Evolutionary conservation across 2,329 filamentous ascomycete genomes (phyloP).

Genomic region (Didymella glomerata): DNA sequence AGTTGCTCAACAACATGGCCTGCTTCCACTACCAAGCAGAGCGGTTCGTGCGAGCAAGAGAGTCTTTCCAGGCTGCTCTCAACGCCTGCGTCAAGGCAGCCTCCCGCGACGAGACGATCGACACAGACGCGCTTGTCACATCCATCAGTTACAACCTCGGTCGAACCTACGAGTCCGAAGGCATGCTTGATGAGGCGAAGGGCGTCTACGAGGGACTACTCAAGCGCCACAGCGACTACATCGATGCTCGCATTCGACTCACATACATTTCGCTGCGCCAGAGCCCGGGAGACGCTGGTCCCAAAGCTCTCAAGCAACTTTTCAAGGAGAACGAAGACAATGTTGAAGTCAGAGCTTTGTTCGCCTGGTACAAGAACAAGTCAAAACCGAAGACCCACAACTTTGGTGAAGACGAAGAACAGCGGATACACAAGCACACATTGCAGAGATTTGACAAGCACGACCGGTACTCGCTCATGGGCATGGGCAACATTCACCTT

Average conservation of each 20-base stretch:
- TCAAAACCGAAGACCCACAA: slow-evolving; percentile 83
- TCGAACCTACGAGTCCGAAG: slow-evolving; percentile 87
- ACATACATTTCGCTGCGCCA: slow-evolving; percentile 88
- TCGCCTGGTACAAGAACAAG: slow-evolving; percentile 94
- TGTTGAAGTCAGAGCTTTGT: slow-evolving; percentile 88
- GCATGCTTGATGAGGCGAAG: slow-evolving; percentile 81
- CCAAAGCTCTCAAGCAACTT: slow-evolving; percentile 83
- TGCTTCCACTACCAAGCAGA: slow-evolving; percentile 93
- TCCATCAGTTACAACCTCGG: slow-evolving; percentile 98
- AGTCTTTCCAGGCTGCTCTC: slow-evolving; percentile 91
- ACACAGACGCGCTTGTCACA: slow-evolving; percentile 90
- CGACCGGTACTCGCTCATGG: slow-evolving; percentile 93
- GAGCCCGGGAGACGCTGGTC: slow-evolving; percentile 83
- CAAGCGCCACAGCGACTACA: slow-evolving; percentile 87
- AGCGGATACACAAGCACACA: slow-evolving; percentile 95
- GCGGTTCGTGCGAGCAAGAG: slow-evolving; percentile 79
- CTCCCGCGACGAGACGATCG: slow-evolving; percentile 76
- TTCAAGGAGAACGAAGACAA: slow-evolving; percentile 86
- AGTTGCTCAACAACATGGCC: slow-evolving; percentile 95
- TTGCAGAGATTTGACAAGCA: slow-evolving; percentile 91
- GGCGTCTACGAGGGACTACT: slow-evolving; percentile 88
- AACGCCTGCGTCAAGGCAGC: slow-evolving; percentile 84
- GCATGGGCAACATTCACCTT: slow-evolving; percentile 96
- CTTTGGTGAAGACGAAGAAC: slow-evolving; percentile 87
- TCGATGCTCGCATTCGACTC: slow-evolving; percentile 85